Conservation (phyloP, 1,284 basidiomycete genomes). For the Malassezia arunalokei region DNA sequence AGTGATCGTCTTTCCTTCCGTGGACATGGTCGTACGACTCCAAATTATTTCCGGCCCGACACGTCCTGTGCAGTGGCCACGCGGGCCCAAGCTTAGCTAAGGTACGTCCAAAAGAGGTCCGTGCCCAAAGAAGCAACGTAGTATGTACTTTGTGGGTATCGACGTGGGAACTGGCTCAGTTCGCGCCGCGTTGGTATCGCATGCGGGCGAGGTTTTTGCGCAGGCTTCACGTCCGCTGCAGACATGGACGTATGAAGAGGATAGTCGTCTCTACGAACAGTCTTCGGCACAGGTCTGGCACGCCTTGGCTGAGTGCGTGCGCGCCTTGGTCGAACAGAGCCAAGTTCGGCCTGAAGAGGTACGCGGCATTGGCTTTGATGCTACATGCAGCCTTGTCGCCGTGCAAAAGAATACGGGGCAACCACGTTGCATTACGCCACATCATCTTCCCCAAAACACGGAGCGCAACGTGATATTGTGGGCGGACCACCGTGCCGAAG, state of each 20-base stretch:
- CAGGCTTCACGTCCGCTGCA: slow-evolving; percentile 65
- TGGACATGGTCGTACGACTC: slow-evolving; percentile 9
- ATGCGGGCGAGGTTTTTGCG: slow-evolving; percentile 64
- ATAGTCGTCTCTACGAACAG: slow-evolving; percentile 90
- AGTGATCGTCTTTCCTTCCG: slow-evolving; percentile 33
- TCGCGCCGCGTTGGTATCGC: slow-evolving; percentile 68
- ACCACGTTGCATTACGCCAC: slow-evolving; percentile 69
- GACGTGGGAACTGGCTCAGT: slow-evolving; percentile 83
- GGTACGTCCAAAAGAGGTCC: neutral
- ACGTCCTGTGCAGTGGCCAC: no score
- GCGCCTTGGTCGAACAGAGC: slow-evolving; percentile 57
- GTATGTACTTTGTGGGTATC: slow-evolving; percentile 52
- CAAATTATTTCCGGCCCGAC: no score
- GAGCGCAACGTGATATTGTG: slow-evolving; percentile 38
- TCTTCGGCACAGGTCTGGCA: slow-evolving; percentile 62
- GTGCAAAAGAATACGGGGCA: slow-evolving; percentile 55
- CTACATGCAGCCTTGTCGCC: slow-evolving; percentile 89
- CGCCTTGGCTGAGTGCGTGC: slow-evolving; percentile 61
- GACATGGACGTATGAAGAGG: slow-evolving; percentile 70
- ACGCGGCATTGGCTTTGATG: slow-evolving; percentile 88
- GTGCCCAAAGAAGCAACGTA: no score
- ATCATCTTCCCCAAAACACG: slow-evolving; percentile 44
- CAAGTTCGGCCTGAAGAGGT: slow-evolving; percentile 57
- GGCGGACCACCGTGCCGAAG: slow-evolving; percentile 74
- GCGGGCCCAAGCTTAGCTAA: neutral